Base-by-base conservation (phyloP, 441 rosid species). In the Cnidoscolus chayamansa region DNA sequence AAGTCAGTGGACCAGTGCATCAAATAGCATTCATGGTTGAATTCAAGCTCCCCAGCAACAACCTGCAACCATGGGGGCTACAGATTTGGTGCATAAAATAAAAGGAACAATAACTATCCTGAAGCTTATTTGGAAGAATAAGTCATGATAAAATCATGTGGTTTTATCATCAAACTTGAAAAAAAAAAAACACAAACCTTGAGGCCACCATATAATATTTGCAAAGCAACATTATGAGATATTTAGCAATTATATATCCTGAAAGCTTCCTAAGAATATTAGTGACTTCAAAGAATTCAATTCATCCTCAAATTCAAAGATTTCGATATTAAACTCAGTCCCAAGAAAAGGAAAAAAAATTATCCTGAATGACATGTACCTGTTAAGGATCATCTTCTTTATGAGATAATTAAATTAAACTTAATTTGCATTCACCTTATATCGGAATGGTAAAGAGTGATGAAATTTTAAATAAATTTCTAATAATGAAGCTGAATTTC, bases 1-100 rank as follows among this genome's bases (percentile, higher is more conserved):
- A 95, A 95, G 82, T 95, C 98, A 0, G 98, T 91, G 43, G 99
- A 95, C 98, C 99, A 95, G 74, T 89, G 90, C 91, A 93, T 77
- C 82, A 87, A 80, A 73, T 89, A 90, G 81, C 89, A 91, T 82
- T 93, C 99, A 58, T 91, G 91, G 77, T 89, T 91, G 71, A 87
- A 82, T 83, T 95, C 99, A 51, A 95, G 91, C 86, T 95, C 98
- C 74, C 99, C 99, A 13, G 99, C 98, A 78, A 95, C 95, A 80
- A 93, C 97, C 99, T 95, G 85, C 74, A 74, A 77, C 58, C 53
- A 69, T 30, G 45, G 53, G 63, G 63, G 68, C 63, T 53, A 30
- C 55, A 37, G 53, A 73, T 77, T 74, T n/a, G 74, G 63, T 54
- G 43, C 64, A 72, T 11, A 58, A 53, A 25, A 69, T 11, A 17